phyloP scores from a whole-genome alignment of 257 asterid species.

The Fraxinus anomala region DNA sequence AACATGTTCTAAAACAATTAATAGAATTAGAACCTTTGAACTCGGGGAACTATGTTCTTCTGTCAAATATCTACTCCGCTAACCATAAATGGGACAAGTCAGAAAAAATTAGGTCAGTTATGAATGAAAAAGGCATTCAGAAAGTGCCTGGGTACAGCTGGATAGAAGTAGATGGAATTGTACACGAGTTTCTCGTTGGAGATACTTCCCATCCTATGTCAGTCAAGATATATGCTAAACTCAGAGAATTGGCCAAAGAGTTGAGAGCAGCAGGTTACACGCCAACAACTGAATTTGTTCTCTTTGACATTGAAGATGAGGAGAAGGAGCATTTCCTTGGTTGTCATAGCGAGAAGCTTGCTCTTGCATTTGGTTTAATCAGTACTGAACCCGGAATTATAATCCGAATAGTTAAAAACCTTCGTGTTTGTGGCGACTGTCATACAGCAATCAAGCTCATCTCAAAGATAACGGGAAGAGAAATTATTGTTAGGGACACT shows the following conservation, averaged over 20 bases:
- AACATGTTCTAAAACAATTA: constrained; percentile 37
- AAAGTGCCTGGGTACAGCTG: constrained; percentile 52
- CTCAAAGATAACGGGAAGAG: constrained; percentile 40
- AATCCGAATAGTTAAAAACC: constrained; percentile 42
- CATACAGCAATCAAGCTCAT: constrained; percentile 40
- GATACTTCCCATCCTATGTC: constrained; percentile 45
- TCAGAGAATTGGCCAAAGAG: constrained; percentile 35
- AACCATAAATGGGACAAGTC: constrained; percentile 41
- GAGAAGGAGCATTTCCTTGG: constrained; percentile 47
- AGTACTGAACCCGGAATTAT: constrained; percentile 26
- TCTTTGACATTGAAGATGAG: constrained; percentile 52
- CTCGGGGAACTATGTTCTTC: constrained; percentile 43
- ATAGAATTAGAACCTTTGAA: constrained; percentile 50
- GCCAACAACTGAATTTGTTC: constrained; percentile 45
- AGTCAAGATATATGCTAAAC: constrained; percentile 38
- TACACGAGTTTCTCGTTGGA: constrained; percentile 53
- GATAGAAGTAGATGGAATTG: constrained; percentile 44
- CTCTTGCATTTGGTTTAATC: constrained; percentile 48
- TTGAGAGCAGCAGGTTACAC: constrained; percentile 40
- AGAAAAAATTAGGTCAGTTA: constrained; percentile 34
- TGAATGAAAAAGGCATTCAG: constrained; percentile 35
- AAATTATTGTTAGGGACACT: constrained; percentile 42
- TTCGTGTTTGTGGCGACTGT: constrained; percentile 54
- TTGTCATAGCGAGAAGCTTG: constrained; percentile 53
- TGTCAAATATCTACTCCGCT: constrained; percentile 47